These are phyloP conservation scores for Monilinia polystroma DNA, from an alignment of 2,329 filamentous ascomycete species.

Conservation along the genomic window DNA sequence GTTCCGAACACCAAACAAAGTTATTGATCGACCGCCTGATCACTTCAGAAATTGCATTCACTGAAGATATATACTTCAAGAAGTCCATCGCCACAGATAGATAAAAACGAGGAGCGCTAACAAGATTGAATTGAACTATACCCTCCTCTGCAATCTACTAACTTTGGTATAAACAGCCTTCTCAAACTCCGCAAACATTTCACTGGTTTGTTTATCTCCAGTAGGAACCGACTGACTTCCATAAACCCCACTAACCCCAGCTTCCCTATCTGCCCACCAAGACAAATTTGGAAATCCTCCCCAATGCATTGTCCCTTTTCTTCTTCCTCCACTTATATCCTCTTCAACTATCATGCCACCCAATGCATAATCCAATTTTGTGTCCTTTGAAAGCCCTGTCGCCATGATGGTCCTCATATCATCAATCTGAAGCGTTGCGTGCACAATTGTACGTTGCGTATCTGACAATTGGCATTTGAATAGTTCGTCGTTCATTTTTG, in stretches of 20 bases:
- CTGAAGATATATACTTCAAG: background rate
- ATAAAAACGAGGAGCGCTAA: background rate
- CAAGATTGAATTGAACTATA: background rate
- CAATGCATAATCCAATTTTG: slow-evolving; percentile 1
- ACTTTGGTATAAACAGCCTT: slow-evolving; percentile 42
- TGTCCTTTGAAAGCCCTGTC: background rate
- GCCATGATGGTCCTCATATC: background rate
- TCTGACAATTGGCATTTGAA: slow-evolving; percentile 25
- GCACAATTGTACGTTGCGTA: background rate
- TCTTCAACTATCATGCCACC: slow-evolving; percentile 21
- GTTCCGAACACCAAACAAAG: background rate
- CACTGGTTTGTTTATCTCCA: slow-evolving; percentile 42
- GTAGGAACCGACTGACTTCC: slow-evolving; percentile 46
- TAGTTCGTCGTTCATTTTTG: slow-evolving; percentile 22
- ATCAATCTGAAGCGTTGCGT: background rate
- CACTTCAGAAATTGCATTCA: background rate
- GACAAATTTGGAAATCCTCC: slow-evolving; percentile 47
- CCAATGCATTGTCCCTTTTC: slow-evolving; percentile 40
- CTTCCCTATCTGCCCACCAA: slow-evolving; percentile 46
- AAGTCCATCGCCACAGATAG: background rate
- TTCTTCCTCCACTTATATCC: slow-evolving; percentile 16
- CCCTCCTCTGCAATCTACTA: background rate
- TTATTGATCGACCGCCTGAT: background rate
- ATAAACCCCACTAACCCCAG: slow-evolving; percentile 45
- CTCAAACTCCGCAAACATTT: slow-evolving; percentile 43